Conservation (phyloP, 257 asterid species). For the Solanum rostratum region DNA sequence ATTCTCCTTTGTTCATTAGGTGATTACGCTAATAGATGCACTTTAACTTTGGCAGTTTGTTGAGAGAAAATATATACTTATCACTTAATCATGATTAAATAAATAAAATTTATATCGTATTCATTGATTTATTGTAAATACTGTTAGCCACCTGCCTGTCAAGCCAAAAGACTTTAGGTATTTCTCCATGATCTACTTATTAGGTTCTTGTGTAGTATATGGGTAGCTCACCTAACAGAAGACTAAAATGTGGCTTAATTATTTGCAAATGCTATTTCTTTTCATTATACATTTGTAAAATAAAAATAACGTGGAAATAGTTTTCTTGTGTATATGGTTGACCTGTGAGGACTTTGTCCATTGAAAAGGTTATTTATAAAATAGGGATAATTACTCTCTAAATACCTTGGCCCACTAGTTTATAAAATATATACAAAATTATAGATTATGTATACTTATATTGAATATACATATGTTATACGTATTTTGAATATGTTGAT, state of each 20-base stretch:
- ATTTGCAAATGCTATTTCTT: background rate
- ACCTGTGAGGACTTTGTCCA: background rate
- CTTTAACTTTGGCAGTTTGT: background rate
- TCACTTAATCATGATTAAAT: background rate
- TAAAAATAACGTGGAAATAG: background rate
- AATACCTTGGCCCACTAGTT: no score
- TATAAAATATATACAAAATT: no score
- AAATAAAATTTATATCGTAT: no score
- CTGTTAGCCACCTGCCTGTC: conserved; percentile 20
- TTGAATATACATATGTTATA: no score
- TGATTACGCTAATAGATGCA: background rate
- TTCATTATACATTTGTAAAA: conserved; percentile 4
- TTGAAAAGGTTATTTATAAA: background rate
- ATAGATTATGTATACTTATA: no score
- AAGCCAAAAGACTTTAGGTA: background rate
- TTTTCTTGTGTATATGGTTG: conserved; percentile 1
- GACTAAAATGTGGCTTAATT: conserved; percentile 27
- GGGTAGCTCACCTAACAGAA: conserved; percentile 69
- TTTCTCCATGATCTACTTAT: background rate
- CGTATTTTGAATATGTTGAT: no score
- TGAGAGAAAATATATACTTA: background rate
- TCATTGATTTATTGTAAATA: no score
- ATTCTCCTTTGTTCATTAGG: background rate
- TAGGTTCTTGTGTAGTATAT: conserved; percentile 3
- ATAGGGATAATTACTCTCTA: no score